Evolutionary conservation across 805 yeast species (phyloP).

Genomic region (Sugiyamaella marilandica): DNA sequence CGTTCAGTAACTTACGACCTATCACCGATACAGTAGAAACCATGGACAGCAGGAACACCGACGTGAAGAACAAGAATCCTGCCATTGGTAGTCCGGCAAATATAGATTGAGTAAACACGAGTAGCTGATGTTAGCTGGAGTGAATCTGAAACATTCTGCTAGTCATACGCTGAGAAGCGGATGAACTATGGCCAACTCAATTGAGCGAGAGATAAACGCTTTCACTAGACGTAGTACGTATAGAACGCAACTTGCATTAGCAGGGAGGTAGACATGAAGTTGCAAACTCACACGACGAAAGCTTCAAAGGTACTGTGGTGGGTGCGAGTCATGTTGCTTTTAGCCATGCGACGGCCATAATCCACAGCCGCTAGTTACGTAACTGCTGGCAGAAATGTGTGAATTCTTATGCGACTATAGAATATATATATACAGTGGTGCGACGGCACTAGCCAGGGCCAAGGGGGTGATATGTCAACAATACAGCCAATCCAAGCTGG

Average conservation of each 20-base stretch:
- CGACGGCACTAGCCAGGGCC: too few species aligned
- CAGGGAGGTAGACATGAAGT: background rate
- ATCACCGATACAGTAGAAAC: background rate
- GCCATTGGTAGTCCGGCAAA: background rate
- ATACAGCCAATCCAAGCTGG: too few species aligned
- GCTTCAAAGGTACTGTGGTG: background rate
- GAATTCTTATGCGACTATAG: too few species aligned
- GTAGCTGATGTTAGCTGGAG: background rate
- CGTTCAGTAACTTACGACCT: background rate
- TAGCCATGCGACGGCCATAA: background rate
- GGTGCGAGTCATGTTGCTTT: background rate
- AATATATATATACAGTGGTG: too few species aligned
- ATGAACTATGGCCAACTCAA: background rate
- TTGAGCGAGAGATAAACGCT: background rate
- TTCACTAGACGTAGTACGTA: background rate
- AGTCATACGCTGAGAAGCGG: background rate
- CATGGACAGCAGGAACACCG: background rate
- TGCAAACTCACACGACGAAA: background rate
- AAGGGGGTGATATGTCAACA: too few species aligned
- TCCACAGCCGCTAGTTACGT: background rate
- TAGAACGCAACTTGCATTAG: background rate
- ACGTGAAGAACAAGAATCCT: slow-evolving; percentile 1
- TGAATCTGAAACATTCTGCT: background rate
- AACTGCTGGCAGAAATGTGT: too few species aligned
- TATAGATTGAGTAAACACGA: background rate